Percentiles rank a stretch among this genome's conserved stretches.
phyloP scores from a whole-genome alignment of 305 asterid genomes.

The Fraxinus velutina region DNA sequence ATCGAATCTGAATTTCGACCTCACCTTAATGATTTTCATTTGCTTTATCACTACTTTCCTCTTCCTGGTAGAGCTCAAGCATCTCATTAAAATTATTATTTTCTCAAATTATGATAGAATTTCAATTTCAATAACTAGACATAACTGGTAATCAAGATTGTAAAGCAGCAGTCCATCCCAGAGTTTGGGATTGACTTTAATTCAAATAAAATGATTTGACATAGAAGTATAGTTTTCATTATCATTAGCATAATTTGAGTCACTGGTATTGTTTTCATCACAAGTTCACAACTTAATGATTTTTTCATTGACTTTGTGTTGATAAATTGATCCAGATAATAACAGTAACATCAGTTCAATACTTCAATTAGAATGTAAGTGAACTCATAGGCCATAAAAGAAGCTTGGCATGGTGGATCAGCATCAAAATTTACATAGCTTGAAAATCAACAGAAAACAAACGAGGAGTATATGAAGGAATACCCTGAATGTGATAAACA shows the following conservation, averaged over 20 bases:
- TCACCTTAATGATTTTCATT: neutral
- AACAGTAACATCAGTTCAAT: neutral
- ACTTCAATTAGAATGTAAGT: neutral
- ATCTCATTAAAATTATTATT: neutral
- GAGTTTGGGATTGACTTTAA: neutral
- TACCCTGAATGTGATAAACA: constrained; percentile 54
- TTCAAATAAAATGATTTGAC: neutral
- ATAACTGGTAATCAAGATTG: neutral
- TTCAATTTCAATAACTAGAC: neutral
- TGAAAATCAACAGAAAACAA: constrained; percentile 76
- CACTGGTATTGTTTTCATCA: neutral
- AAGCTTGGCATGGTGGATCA: neutral
- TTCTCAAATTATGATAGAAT: neutral
- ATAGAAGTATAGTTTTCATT: neutral
- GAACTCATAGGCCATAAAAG: neutral
- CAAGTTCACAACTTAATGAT: neutral
- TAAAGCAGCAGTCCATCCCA: neutral
- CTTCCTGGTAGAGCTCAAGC: neutral
- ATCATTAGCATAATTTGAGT: neutral
- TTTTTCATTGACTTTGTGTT: neutral
- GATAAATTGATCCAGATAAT: neutral
- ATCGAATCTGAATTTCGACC: neutral
- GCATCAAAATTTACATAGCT: constrained; percentile 39
- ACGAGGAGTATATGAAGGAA: constrained; percentile 80
- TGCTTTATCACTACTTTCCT: neutral